Base-by-base conservation (phyloP, 2,329 filamentous ascomycete genomes). In the Tolypocladium tundrense region DNA sequence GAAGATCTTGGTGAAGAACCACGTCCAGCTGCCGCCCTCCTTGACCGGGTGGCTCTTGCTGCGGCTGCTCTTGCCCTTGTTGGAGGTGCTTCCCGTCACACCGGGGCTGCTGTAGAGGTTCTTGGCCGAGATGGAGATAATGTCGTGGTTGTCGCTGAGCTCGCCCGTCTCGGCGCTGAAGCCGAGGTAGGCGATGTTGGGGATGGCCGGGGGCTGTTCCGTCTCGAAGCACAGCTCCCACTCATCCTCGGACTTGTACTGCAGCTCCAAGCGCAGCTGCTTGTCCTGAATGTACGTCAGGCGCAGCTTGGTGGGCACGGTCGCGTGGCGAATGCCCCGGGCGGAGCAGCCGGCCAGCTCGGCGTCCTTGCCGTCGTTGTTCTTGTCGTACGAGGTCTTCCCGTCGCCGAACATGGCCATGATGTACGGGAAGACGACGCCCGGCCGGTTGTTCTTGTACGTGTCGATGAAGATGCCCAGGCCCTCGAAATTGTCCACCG, bases 381-480 rank as follows among this genome's bases (percentile, higher is more conserved):
- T 86, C 77, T 97, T 91, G 78, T 97, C 91, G 75, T 99, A 99
- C 16, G 79, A 72, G 8, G 88, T 96, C 70, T 91, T 79, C 61
- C 94, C 93, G 72, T 99, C 94, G 60, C 94, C 94, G 65, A 91
- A 80, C 94, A 97, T 97, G 62, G 92, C 93, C 92, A 97, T 97
- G 68, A 99, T 88, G 70, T 96, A 97, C 55, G 94, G 94, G 75
- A 99, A 99, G 53, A 96, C 89, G 48, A 91, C 88, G 50, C 94
- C 94, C 0, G 94, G 93, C 16, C 94, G 86, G 78, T 97, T 96
- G 79, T 99, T 99, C 85, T 99, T 99, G 82, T 99, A 99, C 51
- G 94, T 99, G 72, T 99, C 94, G 76, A 99, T 84, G 78, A 97
- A 97, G 73, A 99, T 82, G 57, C 91, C 94, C 53, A 99, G 82